These are phyloP conservation scores for Sonneratia alba DNA, from an alignment of 345 rosid species.

Conservation along the genomic window DNA sequence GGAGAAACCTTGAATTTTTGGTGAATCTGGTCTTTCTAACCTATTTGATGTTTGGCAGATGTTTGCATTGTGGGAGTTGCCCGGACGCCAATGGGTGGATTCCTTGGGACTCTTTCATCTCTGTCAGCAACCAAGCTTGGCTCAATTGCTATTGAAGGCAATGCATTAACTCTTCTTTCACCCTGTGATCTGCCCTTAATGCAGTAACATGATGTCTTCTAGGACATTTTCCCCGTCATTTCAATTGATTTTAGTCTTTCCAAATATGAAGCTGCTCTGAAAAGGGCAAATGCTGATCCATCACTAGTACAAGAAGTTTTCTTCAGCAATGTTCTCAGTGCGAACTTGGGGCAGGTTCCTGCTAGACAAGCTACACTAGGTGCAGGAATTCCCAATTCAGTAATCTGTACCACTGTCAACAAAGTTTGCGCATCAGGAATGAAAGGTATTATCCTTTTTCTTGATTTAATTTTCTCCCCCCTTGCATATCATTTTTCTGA, in stretches of 20 bases:
- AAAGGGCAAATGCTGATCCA: constrained; percentile 80
- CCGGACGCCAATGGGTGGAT: constrained; percentile 93
- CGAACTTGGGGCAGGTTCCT: constrained; percentile 98
- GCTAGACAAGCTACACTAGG: constrained; percentile 98
- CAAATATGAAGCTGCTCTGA: constrained; percentile 66
- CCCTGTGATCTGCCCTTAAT: not conserved
- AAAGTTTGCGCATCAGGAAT: constrained; percentile 99
- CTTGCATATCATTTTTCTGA: not conserved
- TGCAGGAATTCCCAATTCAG: constrained; percentile 86
- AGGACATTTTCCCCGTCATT: not conserved
- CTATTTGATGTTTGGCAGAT: constrained; percentile 32
- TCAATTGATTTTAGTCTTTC: constrained; percentile 4
- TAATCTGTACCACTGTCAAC: constrained; percentile 80
- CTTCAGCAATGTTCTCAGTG: constrained; percentile 92
- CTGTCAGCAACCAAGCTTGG: constrained; percentile 93
- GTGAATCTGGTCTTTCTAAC: not conserved
- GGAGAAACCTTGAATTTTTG: not conserved
- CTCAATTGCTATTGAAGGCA: constrained; percentile 76
- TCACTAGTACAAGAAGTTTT: constrained; percentile 83
- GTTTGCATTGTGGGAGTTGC: constrained; percentile 98
- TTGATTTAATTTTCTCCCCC: too few relatives aligned
- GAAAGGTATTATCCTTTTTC: constrained; percentile 51
- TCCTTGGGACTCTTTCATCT: constrained; percentile 79
- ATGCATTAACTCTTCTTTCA: not conserved
- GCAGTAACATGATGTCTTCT: not conserved